Evolutionary conservation across 352 stramenopile species (phyloP).

Genomic region (Phytophthora megakarya): DNA sequence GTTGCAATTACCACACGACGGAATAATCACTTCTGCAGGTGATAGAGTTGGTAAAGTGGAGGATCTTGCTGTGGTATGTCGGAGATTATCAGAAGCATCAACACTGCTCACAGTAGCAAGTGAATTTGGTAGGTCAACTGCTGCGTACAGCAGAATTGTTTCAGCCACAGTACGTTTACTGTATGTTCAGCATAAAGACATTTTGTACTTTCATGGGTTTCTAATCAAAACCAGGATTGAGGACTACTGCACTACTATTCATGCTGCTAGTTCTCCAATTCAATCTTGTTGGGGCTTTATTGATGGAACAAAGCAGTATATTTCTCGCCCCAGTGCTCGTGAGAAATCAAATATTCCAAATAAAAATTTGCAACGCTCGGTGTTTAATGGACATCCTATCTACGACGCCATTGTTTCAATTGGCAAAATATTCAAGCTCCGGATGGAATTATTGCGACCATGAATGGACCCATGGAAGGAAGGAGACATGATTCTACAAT

Average conservation of each 20-base stretch:
- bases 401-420: constrained; percentile 2
- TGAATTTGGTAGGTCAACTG: constrained; percentile 1
- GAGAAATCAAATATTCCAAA: neutral
- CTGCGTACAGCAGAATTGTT: neutral
- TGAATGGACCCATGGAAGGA: constrained; percentile 1
- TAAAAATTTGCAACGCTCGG: neutral
- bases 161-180: neutral
- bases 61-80: neutral
- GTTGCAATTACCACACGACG: neutral
- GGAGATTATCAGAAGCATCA: neutral
- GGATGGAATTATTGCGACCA: neutral
- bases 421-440: constrained; percentile 7
- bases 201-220: neutral
- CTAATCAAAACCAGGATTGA: neutral
- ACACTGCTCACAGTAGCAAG: neutral
- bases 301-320: constrained; percentile 2
- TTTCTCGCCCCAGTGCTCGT: neutral
- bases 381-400: neutral
- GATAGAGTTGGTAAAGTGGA: neutral
- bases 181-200: neutral
- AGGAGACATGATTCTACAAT: constrained; percentile 6
- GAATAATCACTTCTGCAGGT: neutral
- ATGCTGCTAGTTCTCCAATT: neutral
- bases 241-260: neutral
- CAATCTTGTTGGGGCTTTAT: constrained; percentile 2